Base-by-base conservation (phyloP, 2,329 filamentous ascomycete species). In the Talaromyces rugulosus region DNA sequence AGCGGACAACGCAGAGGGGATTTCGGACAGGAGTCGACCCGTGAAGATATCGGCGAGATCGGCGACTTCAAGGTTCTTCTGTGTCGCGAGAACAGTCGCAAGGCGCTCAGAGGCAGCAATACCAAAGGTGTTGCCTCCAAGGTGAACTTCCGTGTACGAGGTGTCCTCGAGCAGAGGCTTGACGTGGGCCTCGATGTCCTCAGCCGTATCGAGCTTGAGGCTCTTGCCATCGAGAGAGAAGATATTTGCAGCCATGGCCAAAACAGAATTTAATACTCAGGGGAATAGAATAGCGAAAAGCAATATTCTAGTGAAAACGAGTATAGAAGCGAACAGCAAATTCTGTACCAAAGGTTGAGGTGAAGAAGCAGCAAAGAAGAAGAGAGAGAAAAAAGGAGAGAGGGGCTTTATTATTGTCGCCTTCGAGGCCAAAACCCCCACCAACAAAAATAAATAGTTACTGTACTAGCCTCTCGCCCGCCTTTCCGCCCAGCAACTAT, bases 31-130 rank as follows among this genome's bases (percentile, higher is more conserved):
- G 53, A 98, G 86, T 68, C 95, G 91, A 34, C 91, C 91, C 63
- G 95, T 99, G 82, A 98, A 99, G 81, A 99, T 96, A 77, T 99
- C 95, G 76, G 93, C 93, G 62, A 99, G 83, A 79, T 97, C 96
- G 72, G 91, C 93, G 72, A 88, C 82, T 66, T 90, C 85, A 50
- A 97, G 83, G 65, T 83, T 89, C 80, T 91, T 91, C 81, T 98
- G 96, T 61, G 89, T 90, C 65, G 88, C 85, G 61, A 99, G 82
- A 58, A 96, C 88, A 68, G 92, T 87, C 52, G 92, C 93, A 52
- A 99, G 86, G 34, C 88, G 87, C 77, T 93, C 88, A 74, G 90
- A 96, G 56, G 95, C 95, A 56, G 88, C 90, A 59, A 97, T 87
- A 59, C 95, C 95, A 58, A 98, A 82, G 1, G 95, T 98, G 81